A percentile compares a stretch with the other conserved stretches of the same genome.
These are phyloP conservation scores for Basidiobolus heterosporus DNA, from an alignment of 371 early-diverging fungal species.

Conservation along the genomic window DNA sequence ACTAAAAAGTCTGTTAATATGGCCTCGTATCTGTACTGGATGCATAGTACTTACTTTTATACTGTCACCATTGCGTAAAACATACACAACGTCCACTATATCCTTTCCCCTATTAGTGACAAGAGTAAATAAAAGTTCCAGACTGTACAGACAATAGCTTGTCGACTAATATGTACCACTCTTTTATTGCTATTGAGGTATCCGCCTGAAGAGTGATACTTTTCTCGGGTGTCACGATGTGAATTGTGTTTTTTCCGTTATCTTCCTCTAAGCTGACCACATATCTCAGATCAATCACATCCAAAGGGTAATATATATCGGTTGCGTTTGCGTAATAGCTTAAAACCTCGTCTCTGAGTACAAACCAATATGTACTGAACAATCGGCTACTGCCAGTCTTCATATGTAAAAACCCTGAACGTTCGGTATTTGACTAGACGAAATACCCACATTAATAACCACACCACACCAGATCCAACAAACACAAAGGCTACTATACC, in stretches of 20 bases:
- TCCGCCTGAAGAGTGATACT: slow-evolving; percentile 37
- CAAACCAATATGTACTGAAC: slow-evolving; percentile 47
- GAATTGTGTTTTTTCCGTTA: slow-evolving; percentile 29
- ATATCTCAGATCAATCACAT: slow-evolving; percentile 47
- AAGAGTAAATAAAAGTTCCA: no score
- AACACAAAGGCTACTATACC: no score
- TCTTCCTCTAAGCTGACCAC: slow-evolving; percentile 30
- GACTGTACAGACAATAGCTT: no score
- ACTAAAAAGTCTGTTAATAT: no score
- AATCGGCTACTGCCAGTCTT: slow-evolving; percentile 16
- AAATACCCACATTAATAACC: neutral
- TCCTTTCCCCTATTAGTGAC: slow-evolving; percentile 32
- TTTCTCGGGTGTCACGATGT: slow-evolving; percentile 29
- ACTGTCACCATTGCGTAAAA: slow-evolving; percentile 39
- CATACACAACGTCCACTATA: slow-evolving; percentile 41
- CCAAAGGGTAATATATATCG: slow-evolving; percentile 49
- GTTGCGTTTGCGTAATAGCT: slow-evolving; percentile 39
- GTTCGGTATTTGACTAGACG: neutral
- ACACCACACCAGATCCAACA: no score
- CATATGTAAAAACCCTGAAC: slow-evolving; percentile 38
- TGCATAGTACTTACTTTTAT: slow-evolving; percentile 30
- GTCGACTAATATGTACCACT: no score
- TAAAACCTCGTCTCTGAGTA: slow-evolving; percentile 42
- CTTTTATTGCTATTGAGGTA: slow-evolving; percentile 23
- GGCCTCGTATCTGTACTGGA: no score